Conservation (phyloP, 441 rosid species). For the Adansonia rubrostipa region DNA sequence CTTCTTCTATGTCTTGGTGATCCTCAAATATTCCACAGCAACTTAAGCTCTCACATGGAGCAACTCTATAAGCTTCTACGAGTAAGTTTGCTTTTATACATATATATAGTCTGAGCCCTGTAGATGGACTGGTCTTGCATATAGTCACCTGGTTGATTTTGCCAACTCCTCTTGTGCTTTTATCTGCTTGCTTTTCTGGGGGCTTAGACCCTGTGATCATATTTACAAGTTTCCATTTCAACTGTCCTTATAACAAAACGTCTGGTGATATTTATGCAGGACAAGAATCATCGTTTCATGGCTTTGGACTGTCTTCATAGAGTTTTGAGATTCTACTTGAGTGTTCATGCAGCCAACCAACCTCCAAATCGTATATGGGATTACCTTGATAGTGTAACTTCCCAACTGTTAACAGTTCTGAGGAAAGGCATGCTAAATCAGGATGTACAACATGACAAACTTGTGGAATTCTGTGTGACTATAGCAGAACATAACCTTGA, state of each 20-base stretch:
- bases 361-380: constrained; percentile 98
- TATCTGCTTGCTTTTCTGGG: background rate
- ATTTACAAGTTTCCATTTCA: constrained; percentile 24
- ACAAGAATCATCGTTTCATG: constrained; percentile 98
- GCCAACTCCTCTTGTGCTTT: constrained; percentile 15
- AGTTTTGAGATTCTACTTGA: constrained; percentile 94
- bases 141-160: constrained; percentile 12
- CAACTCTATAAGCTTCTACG: constrained; percentile 96
- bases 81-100: constrained; percentile 54
- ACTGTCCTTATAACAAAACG: constrained; percentile 11
- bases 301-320: constrained; percentile 98
- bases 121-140: constrained; percentile 24
- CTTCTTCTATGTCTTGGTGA: constrained; percentile 99
- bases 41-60: constrained; percentile 95
- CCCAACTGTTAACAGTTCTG: constrained; percentile 82
- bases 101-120: background rate
- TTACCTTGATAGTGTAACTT: constrained; percentile 96
- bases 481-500: constrained; percentile 99
- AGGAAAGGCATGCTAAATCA: constrained; percentile 97
- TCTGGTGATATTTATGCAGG: constrained; percentile 55
- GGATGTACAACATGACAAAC: constrained; percentile 98
- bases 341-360: constrained; percentile 94
- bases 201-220: constrained; percentile 21
- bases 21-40: constrained; percentile 86
- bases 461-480: constrained; percentile 97